phyloP scores from a whole-genome alignment of 2,329 filamentous ascomycete genomes.

The Diaporthe citrichinensis region DNA sequence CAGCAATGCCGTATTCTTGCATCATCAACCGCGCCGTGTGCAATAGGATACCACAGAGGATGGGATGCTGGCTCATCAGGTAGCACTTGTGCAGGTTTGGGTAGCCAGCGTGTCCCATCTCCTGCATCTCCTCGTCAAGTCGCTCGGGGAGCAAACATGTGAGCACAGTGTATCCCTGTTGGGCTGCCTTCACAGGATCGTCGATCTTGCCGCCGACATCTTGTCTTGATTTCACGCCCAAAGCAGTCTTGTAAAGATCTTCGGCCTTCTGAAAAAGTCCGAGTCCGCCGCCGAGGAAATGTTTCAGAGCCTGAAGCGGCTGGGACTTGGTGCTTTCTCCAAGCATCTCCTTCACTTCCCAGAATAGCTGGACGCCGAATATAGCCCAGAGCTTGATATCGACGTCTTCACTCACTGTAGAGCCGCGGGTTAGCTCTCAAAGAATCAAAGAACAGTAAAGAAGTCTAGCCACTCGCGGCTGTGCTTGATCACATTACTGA shows the following conservation, averaged over 20 bases:
- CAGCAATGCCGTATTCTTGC: slow-evolving; percentile 9
- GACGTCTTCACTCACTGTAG: slow-evolving; percentile 14
- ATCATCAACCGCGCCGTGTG: slow-evolving; percentile 21
- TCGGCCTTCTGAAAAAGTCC: neutral
- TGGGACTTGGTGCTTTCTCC: neutral
- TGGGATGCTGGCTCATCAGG: slow-evolving; percentile 14
- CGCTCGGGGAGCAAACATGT: slow-evolving; percentile 8
- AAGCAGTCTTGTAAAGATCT: neutral
- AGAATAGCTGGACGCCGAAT: slow-evolving; percentile 26
- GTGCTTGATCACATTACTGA: neutral
- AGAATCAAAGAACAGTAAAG: neutral
- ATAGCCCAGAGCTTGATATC: slow-evolving; percentile 32
- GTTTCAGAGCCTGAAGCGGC: neutral
- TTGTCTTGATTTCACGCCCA: neutral
- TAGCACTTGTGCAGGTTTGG: slow-evolving; percentile 22
- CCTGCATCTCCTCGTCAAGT: slow-evolving; percentile 22
- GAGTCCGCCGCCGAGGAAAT: neutral
- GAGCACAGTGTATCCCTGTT: slow-evolving; percentile 1
- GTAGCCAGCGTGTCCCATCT: slow-evolving; percentile 5
- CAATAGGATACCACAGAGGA: slow-evolving; percentile 18
- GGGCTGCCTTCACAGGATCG: neutral
- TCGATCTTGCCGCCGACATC: neutral
- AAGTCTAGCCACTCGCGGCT: neutral
- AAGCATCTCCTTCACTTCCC: slow-evolving; percentile 2
- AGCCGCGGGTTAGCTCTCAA: neutral